These are phyloP conservation scores for Colletotrichum sp. DNA, from an alignment of 2,329 filamentous ascomycete genomes.

Conservation along the genomic window DNA sequence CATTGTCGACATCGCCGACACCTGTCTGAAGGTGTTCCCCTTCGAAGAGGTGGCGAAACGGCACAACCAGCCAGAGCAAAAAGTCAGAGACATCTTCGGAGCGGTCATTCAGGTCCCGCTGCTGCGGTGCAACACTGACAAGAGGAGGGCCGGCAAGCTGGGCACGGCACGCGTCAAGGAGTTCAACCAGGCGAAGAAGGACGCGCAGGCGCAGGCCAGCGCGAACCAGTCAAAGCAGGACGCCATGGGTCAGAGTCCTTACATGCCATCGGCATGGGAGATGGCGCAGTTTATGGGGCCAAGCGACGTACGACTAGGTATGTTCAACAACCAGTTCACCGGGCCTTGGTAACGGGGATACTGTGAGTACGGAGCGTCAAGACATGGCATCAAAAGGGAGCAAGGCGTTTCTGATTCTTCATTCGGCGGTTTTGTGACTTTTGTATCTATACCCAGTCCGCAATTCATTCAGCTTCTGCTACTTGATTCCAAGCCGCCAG, in stretches of 20 bases:
- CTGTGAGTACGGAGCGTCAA: neutral
- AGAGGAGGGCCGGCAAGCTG: constrained; percentile 44
- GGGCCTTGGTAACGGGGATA: constrained; percentile 9
- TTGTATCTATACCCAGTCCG: constrained; percentile 13
- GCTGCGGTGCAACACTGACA: constrained; percentile 49
- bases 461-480: neutral
- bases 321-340: neutral
- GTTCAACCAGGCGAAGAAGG: constrained; percentile 47
- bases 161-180: constrained; percentile 46
- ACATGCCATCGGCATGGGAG: constrained; percentile 15
- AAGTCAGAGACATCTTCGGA: constrained; percentile 51
- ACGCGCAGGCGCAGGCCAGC: constrained; percentile 24
- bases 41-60: constrained; percentile 50
- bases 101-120: constrained; percentile 54
- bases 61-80: constrained; percentile 45
- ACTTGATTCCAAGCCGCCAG: neutral
- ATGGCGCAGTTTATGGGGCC: constrained; percentile 20
- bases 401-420: neutral
- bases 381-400: neutral
- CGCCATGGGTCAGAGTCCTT: neutral
- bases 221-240: neutral
- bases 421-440: neutral
- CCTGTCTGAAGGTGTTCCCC: constrained; percentile 50
- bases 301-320: neutral
- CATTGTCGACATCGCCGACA: constrained; percentile 55